A percentile compares a stretch with the other conserved stretches of the same genome.
Conservation (phyloP, 495 filamentous ascomycete genomes). For the Cladorrhinum samala region DNA sequence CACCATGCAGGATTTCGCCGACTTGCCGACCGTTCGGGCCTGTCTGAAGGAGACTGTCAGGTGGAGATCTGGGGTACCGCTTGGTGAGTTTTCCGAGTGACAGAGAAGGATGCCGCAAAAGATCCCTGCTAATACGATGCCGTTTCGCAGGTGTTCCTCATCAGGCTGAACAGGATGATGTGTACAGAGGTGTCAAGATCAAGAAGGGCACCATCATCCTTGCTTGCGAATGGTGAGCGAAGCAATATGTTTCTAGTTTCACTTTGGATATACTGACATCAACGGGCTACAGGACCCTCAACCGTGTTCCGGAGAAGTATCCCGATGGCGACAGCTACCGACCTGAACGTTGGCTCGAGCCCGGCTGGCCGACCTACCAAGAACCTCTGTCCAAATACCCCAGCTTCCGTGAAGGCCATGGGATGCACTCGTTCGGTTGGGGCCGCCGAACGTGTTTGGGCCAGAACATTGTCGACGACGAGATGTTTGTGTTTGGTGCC, state of each 20-base stretch:
- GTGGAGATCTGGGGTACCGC: conserved; percentile 51
- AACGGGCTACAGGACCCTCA: conserved; percentile 36
- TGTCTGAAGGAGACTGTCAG: conserved; percentile 55
- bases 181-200: conserved; percentile 45
- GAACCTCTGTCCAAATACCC: conserved; percentile 46
- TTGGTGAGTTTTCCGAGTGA: conserved; percentile 25
- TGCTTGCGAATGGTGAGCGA: conserved; percentile 54
- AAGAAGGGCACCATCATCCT: conserved; percentile 46
- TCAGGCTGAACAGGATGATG: conserved; percentile 45
- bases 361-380: conserved; percentile 50
- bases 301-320: conserved; percentile 42
- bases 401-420: conserved; percentile 44
- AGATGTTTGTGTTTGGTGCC: conserved; percentile 46
- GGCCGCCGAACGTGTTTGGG: conserved; percentile 59
- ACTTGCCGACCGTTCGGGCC: conserved; percentile 49
- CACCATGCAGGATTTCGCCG: conserved; percentile 38
- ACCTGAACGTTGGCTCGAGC: conserved; percentile 49
- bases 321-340: conserved; percentile 49
- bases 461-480: conserved; percentile 56
- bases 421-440: conserved; percentile 55
- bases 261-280: not conserved
- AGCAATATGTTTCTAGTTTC: too few relatives aligned
- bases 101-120: not conserved
- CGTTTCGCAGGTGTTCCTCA: conserved; percentile 42
- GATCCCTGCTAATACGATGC: conserved; percentile 4